Conservation (phyloP, 495 filamentous ascomycete genomes). For the Jackrogersella multiformis region DNA sequence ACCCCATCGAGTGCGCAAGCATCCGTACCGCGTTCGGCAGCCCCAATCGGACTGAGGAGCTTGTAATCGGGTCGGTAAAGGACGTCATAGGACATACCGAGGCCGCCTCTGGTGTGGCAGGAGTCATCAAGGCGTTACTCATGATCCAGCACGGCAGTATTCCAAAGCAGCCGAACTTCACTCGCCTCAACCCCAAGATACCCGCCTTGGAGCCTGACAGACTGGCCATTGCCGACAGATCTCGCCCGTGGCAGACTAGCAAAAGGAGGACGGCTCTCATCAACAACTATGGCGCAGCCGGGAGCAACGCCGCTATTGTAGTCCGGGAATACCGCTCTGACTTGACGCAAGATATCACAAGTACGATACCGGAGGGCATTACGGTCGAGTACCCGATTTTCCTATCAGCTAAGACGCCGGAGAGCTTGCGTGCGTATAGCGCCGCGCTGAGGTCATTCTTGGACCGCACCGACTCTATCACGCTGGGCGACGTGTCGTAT, state of each 20-base stretch:
- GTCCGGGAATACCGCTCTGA: conserved; percentile 28
- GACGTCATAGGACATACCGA: conserved; percentile 63
- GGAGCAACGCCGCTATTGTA: conserved; percentile 46
- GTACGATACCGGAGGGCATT: not conserved
- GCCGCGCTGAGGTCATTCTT: conserved; percentile 8
- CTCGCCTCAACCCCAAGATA: conserved; percentile 54
- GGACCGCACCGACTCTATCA: conserved; percentile 15
- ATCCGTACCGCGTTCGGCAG: conserved; percentile 49
- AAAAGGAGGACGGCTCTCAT: conserved; percentile 21
- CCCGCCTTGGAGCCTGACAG: conserved; percentile 46
- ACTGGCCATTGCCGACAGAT: conserved; percentile 40
- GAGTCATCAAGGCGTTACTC: conserved; percentile 57
- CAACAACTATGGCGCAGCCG: conserved; percentile 47
- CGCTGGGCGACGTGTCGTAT: conserved; percentile 9
- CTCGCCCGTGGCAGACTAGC: conserved; percentile 4
- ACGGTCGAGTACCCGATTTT: conserved; percentile 26
- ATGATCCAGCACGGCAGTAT: conserved; percentile 59
- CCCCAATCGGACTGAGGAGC: conserved; percentile 26
- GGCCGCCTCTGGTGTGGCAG: conserved; percentile 55
- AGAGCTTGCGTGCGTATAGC: conserved; percentile 20
- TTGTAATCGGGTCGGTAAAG: conserved; percentile 59
- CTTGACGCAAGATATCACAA: not conserved
- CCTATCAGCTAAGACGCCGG: conserved; percentile 17
- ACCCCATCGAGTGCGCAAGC: conserved; percentile 55
- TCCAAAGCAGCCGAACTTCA: conserved; percentile 55